These are phyloP conservation scores for Cryptosporidium sp. DNA, from an alignment of 169 alveolate species.

Conservation along the genomic window DNA sequence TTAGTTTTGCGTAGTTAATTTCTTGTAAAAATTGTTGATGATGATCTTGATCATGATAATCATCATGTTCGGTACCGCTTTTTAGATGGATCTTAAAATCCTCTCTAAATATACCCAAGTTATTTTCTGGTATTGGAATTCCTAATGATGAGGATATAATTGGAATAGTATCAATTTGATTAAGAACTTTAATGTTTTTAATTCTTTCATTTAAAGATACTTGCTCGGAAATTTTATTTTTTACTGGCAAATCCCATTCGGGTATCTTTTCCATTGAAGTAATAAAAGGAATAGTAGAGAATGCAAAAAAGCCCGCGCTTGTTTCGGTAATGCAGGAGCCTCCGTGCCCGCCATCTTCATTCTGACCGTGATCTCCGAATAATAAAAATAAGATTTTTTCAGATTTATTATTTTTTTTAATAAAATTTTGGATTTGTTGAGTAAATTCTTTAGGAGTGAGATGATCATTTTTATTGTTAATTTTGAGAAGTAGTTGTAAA, in stretches of 20 bases:
- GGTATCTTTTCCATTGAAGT: neutral
- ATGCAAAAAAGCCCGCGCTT: slow-evolving; percentile 46
- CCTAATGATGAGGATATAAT: slow-evolving; percentile 38
- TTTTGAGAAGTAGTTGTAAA: slow-evolving; percentile 1
- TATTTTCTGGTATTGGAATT: slow-evolving; percentile 45
- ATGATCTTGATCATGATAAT: neutral
- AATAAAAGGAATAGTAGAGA: slow-evolving; percentile 35
- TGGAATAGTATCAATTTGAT: slow-evolving; percentile 59
- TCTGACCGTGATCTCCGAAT: slow-evolving; percentile 71
- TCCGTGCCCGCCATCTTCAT: slow-evolving; percentile 59
- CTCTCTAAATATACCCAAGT: slow-evolving; percentile 22
- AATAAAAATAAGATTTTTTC: slow-evolving; percentile 45
- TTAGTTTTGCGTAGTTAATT: slow-evolving; percentile 4
- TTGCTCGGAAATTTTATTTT: neutral
- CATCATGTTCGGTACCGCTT: neutral
- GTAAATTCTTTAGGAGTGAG: neutral
- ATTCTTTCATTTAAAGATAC: slow-evolving; percentile 15
- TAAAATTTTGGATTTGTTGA: neutral
- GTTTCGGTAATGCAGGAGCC: slow-evolving; percentile 41
- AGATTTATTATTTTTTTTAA: neutral
- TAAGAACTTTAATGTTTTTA: neutral
- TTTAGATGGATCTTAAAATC: neutral
- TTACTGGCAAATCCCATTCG: neutral
- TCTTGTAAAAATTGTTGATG: neutral
- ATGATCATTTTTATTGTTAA: slow-evolving; percentile 1